phyloP scores from a whole-genome alignment of 495 filamentous ascomycete genomes.

The Mycothermus thermophilus region DNA sequence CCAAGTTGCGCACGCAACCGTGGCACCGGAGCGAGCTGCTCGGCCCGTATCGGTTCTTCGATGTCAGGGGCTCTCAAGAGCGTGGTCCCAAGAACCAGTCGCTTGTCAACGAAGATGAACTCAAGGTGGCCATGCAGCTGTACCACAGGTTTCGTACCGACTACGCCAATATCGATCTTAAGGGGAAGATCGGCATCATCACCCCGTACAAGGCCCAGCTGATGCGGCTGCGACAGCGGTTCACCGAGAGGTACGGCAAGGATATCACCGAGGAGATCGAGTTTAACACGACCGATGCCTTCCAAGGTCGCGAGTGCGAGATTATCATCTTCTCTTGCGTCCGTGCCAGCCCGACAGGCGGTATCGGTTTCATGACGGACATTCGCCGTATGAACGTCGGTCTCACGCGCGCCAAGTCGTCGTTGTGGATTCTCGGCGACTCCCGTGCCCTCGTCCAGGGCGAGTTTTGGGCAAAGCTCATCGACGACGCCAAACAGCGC shows the following conservation, averaged over 20 bases:
- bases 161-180: conserved; percentile 52
- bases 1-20: conserved; percentile 50
- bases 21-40: conserved; percentile 78
- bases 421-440: conserved; percentile 89
- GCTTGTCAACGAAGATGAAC: conserved; percentile 74
- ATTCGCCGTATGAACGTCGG: conserved; percentile 99
- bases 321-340: conserved; percentile 99
- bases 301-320: conserved; percentile 92
- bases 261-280: conserved; percentile 65
- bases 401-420: conserved; percentile 88
- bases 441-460: conserved; percentile 72
- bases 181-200: conserved; percentile 85
- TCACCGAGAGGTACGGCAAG: conserved; percentile 56
- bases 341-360: conserved; percentile 68
- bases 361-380: conserved; percentile 95
- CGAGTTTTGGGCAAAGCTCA: conserved; percentile 75
- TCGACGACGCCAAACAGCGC: conserved; percentile 61
- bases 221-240: conserved; percentile 58
- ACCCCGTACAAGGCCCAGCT: conserved; percentile 93
- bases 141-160: conserved; percentile 66
- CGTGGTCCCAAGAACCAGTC: conserved; percentile 68
- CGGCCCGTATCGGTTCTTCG: conserved; percentile 93
- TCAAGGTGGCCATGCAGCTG: conserved; percentile 70
- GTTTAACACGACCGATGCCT: conserved; percentile 97
- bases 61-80: conserved; percentile 78